These are phyloP conservation scores for Pseudocercospora fuligena DNA, from an alignment of 2,329 filamentous ascomycete genomes.

Conservation along the genomic window DNA sequence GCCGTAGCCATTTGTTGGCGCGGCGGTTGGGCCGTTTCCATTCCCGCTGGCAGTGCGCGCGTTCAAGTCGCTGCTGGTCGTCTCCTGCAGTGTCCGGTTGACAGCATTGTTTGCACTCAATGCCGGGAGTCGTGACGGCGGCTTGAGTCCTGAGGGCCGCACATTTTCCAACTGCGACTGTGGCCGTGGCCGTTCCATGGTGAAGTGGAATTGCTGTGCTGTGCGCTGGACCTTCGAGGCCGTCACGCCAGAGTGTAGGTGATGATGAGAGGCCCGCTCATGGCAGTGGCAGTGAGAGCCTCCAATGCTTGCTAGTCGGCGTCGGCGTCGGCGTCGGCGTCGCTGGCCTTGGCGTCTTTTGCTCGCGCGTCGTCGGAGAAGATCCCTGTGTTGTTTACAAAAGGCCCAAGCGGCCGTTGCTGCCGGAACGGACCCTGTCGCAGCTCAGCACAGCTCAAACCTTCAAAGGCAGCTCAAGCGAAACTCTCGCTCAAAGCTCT, in stretches of 20 bases:
- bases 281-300: not conserved
- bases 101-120: constrained; percentile 22
- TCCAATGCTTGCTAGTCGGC: not conserved
- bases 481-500: not conserved
- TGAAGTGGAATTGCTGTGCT: constrained; percentile 18
- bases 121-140: constrained; percentile 38
- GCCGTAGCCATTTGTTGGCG: constrained; percentile 3
- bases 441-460: not conserved
- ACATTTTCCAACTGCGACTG: constrained; percentile 39
- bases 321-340: constrained; percentile 5
- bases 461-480: not conserved
- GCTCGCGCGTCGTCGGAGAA: not conserved
- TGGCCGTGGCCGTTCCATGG: constrained; percentile 38
- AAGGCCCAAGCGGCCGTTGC: constrained; percentile 5
- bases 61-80: constrained; percentile 51
- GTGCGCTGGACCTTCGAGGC: constrained; percentile 11
- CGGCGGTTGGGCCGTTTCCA: constrained; percentile 17
- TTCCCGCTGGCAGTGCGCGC: constrained; percentile 46
- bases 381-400: constrained; percentile 3
- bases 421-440: constrained; percentile 4
- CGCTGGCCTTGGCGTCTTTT: not conserved
- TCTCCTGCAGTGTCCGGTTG: constrained; percentile 34
- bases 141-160: constrained; percentile 40
- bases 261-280: constrained; percentile 11
- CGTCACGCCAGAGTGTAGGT: constrained; percentile 21